phyloP scores from a whole-genome alignment of 768 basidiomycete genomes.

The Boletus barrowsii region DNA sequence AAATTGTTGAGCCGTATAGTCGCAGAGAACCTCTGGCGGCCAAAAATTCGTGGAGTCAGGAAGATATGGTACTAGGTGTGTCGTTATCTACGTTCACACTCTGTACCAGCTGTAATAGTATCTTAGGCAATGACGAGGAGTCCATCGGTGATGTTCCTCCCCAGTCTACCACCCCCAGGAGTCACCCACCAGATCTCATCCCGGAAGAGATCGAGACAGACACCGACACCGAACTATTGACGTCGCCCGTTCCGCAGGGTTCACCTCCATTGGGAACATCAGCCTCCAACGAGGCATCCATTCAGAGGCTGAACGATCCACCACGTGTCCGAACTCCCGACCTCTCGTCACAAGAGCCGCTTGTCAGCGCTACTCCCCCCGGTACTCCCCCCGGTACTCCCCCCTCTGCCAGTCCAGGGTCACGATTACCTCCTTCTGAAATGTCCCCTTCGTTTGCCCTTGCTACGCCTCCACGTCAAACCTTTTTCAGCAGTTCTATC shows the following conservation, averaged over 20 bases:
- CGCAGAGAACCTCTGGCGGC: conserved; percentile 21
- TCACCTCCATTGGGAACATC: conserved; percentile 14
- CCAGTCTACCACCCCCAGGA: conserved; percentile 29
- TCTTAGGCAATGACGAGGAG: conserved; percentile 40
- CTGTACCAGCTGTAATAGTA: not conserved
- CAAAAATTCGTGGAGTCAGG: conserved; percentile 11
- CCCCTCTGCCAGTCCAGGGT: conserved; percentile 3
- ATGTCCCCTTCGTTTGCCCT: conserved; percentile 23
- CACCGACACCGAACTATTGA: conserved; percentile 28
- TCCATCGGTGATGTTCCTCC: conserved; percentile 18
- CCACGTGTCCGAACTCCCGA: conserved; percentile 6
- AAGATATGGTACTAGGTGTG: conserved; percentile 21
- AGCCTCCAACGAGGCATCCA: conserved; percentile 11
- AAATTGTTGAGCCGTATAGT: conserved; percentile 26
- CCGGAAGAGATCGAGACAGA: conserved; percentile 21
- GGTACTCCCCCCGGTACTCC: conserved; percentile 29
- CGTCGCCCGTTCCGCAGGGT: conserved; percentile 18
- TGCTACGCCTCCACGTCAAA: conserved; percentile 48
- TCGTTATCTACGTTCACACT: not conserved
- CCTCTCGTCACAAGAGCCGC: conserved; percentile 1
- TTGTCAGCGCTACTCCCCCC: conserved; percentile 23
- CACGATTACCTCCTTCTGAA: conserved; percentile 4
- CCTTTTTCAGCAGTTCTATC: conserved; percentile 40
- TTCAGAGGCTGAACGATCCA: conserved; percentile 20
- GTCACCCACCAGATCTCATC: conserved; percentile 11